These are phyloP conservation scores for Straminergon stramineum DNA, from an alignment of 225 moss, liverwort and hornwort species.

Conservation along the genomic window DNA sequence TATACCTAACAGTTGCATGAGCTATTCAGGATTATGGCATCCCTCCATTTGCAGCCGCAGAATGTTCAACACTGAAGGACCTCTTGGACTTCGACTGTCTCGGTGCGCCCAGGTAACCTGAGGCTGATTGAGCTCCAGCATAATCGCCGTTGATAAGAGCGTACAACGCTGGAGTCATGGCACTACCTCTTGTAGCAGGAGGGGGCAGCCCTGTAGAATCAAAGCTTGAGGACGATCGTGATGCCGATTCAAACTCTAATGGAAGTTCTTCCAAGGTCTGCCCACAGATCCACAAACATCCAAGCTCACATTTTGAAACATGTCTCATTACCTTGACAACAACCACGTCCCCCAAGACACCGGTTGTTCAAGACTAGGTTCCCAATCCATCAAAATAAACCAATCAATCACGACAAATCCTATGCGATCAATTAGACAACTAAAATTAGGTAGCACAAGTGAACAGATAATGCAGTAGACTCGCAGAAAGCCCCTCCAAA, in stretches of 20 bases:
- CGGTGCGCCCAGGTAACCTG: constrained; percentile 18
- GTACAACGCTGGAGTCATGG: constrained; percentile 40
- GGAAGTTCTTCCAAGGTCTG: constrained; percentile 99
- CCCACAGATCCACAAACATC: constrained; percentile 70
- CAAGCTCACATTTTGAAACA: constrained; percentile 45
- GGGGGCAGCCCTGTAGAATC: constrained; percentile 39
- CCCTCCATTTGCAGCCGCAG: constrained; percentile 28
- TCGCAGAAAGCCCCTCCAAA: background rate
- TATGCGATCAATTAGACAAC: background rate
- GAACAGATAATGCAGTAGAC: background rate
- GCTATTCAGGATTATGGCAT: background rate
- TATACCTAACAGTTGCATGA: background rate
- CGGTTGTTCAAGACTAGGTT: background rate
- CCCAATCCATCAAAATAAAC: background rate
- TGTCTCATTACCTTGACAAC: background rate
- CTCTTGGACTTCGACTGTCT: constrained; percentile 32
- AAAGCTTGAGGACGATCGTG: constrained; percentile 45
- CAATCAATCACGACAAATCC: background rate
- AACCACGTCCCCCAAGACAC: background rate
- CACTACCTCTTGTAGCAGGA: constrained; percentile 35
- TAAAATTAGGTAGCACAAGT: background rate
- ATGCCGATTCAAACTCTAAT: constrained; percentile 69
- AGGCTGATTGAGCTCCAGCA: constrained; percentile 34
- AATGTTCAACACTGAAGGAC: constrained; percentile 27
- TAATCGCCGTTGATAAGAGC: constrained; percentile 41